Evolutionary conservation across 208 protist species (phyloP).

Genomic region (Crithidia expoeki): DNA sequence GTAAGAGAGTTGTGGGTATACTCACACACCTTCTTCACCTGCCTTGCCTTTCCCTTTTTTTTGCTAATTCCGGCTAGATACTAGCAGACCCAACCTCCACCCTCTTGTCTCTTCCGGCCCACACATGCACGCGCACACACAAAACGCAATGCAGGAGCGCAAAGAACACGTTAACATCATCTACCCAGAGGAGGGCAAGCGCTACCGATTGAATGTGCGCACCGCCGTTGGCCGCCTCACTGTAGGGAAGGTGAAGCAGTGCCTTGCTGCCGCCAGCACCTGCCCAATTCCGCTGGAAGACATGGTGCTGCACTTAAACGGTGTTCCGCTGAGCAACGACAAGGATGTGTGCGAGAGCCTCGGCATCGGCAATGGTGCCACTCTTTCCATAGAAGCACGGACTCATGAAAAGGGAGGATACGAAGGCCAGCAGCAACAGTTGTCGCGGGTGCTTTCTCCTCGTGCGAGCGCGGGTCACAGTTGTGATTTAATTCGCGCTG

Average conservation of each 20-base stretch:
- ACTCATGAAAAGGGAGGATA: neutral
- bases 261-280: constrained; percentile 53
- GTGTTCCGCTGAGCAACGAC: constrained; percentile 51
- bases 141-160: constrained; percentile 13
- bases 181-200: constrained; percentile 57
- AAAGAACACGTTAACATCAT: constrained; percentile 58
- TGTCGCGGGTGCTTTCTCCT: neutral
- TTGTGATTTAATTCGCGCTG: neutral
- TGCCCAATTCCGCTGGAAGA: constrained; percentile 47
- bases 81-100: too few relatives aligned
- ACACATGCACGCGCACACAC: neutral
- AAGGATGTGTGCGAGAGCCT: constrained; percentile 48
- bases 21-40: neutral
- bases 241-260: constrained; percentile 73
- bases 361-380: constrained; percentile 64
- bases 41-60: neutral
- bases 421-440: neutral
- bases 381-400: constrained; percentile 53
- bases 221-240: constrained; percentile 56
- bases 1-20: too few relatives aligned
- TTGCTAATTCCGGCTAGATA: neutral
- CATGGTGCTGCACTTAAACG: constrained; percentile 65
- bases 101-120: neutral
- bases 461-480: neutral
- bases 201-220: constrained; percentile 61